phyloP scores from a whole-genome alignment of 1,139 yeast species.

The Hansenula anomala region DNA sequence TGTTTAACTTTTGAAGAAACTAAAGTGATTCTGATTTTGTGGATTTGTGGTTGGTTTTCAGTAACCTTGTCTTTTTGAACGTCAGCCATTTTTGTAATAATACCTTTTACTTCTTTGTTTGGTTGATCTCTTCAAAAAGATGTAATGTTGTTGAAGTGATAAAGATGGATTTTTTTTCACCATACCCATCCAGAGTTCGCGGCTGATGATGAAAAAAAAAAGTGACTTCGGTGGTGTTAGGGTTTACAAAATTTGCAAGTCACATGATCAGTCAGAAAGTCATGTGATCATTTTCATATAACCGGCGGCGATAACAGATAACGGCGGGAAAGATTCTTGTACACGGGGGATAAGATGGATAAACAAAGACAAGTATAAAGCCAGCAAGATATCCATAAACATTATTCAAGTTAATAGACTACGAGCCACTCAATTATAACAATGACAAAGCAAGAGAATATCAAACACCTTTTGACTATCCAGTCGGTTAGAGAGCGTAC shows the following conservation, averaged over 20 bases:
- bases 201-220: neutral
- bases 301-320: neutral
- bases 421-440: too few species aligned
- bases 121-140: slow-evolving; percentile 13
- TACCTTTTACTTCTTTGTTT: slow-evolving; percentile 33
- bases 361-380: too few species aligned
- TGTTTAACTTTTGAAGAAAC: slow-evolving; percentile 99
- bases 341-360: too few species aligned
- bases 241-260: too few species aligned
- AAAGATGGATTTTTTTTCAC: slow-evolving; percentile 1
- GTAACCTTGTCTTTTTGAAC: slow-evolving; percentile 84
- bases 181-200: too few species aligned
- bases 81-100: slow-evolving; percentile 62
- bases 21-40: slow-evolving; percentile 98
- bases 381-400: too few species aligned
- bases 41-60: slow-evolving; percentile 80
- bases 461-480: slow-evolving; percentile 37
- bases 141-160: neutral
- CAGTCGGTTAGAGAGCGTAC: slow-evolving; percentile 49
- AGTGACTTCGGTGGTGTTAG: slow-evolving; percentile 14
- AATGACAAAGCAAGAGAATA: slow-evolving; percentile 8
- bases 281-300: neutral
- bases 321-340: too few species aligned
- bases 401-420: too few species aligned
- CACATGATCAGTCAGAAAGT: neutral